Percentiles rank a stretch among this genome's conserved stretches.
Evolutionary conservation across 2,329 filamentous ascomycete species (phyloP).

Genomic region (Epichloe uncinata): DNA sequence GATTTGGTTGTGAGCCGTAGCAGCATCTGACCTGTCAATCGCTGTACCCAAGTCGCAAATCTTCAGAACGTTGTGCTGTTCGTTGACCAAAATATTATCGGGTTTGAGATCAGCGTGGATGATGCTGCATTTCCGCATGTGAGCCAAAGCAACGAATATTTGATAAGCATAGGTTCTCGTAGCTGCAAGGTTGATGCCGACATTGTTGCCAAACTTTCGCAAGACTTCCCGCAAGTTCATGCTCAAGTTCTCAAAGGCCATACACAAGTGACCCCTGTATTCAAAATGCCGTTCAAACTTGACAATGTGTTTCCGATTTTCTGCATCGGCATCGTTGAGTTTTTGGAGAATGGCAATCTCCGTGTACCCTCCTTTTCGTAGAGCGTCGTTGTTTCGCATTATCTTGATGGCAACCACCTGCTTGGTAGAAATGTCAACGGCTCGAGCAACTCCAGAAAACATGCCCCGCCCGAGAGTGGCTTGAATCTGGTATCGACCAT

Average conservation of each 20-base stretch:
- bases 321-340: slow-evolving; percentile 70
- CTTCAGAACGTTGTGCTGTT: slow-evolving; percentile 72
- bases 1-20: slow-evolving; percentile 62
- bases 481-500: slow-evolving; percentile 80
- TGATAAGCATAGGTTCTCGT: slow-evolving; percentile 86
- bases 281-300: slow-evolving; percentile 80
- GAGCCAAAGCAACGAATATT: slow-evolving; percentile 78
- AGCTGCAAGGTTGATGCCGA: slow-evolving; percentile 79
- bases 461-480: slow-evolving; percentile 84
- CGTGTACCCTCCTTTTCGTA: slow-evolving; percentile 82
- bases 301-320: slow-evolving; percentile 85
- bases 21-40: slow-evolving; percentile 69
- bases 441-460: slow-evolving; percentile 91
- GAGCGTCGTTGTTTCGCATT: slow-evolving; percentile 88
- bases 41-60: slow-evolving; percentile 97
- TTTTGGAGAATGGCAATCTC: slow-evolving; percentile 90
- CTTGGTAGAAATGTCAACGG: slow-evolving; percentile 61
- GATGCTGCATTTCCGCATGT: slow-evolving; percentile 85
- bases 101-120: slow-evolving; percentile 95
- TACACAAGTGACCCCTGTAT: slow-evolving; percentile 88
- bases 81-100: slow-evolving; percentile 88
- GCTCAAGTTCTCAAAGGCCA: slow-evolving; percentile 91
- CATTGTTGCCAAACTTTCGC: slow-evolving; percentile 89
- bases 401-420: slow-evolving; percentile 91
- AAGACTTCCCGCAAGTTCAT: slow-evolving; percentile 88